Conservation (phyloP, 371 early-diverging fungal species). For the Nematocida ausubeli region DNA sequence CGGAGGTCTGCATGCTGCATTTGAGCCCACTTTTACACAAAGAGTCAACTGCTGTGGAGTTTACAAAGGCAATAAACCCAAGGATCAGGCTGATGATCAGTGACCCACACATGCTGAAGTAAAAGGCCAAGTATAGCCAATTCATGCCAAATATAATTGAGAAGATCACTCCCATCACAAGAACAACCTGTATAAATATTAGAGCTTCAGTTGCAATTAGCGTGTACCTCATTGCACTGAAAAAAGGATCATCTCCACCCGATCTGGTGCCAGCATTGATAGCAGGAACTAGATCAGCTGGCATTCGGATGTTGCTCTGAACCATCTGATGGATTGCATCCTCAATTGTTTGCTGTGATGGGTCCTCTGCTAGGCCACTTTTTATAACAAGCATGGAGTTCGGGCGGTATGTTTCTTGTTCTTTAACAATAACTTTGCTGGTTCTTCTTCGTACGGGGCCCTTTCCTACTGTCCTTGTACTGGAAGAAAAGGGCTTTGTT, state of each 20-base stretch:
- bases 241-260: constrained; percentile 3
- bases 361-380: neutral
- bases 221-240: neutral
- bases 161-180: constrained; percentile 34
- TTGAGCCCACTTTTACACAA: constrained; percentile 30
- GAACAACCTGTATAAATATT: constrained; percentile 42
- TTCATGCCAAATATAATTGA: constrained; percentile 18
- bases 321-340: neutral
- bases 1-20: neutral
- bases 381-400: neutral
- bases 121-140: constrained; percentile 16
- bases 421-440: neutral
- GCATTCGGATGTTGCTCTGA: neutral
- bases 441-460: neutral
- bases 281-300: neutral
- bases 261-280: neutral
- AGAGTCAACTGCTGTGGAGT: constrained; percentile 15
- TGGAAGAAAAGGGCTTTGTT: neutral
- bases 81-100: constrained; percentile 10
- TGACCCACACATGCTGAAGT: constrained; percentile 16
- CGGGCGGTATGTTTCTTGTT: neutral
- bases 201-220: constrained; percentile 12
- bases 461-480: neutral
- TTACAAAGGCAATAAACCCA: constrained; percentile 6
- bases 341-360: neutral